Conservation (phyloP, 306 rosid species). For the Gleditsia sinensis region DNA sequence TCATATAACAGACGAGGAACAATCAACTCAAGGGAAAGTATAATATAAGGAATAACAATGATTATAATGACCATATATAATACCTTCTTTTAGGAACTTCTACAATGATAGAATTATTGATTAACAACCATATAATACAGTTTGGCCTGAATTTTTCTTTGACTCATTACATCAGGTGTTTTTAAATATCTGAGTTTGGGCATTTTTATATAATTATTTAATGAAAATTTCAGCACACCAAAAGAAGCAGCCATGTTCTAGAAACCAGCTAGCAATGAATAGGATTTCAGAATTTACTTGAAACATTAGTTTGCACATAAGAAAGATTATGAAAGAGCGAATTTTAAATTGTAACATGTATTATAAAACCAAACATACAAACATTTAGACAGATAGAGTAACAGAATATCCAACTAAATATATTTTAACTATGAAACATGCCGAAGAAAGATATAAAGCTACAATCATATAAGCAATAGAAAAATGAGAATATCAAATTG, state of each 20-base stretch:
- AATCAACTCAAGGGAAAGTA: background rate
- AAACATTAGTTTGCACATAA: no score
- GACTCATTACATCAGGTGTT: background rate
- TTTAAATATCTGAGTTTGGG: background rate
- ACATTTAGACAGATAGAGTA: no score
- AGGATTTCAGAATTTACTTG: no score
- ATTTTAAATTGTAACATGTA: no score
- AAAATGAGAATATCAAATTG: no score
- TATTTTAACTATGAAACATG: background rate
- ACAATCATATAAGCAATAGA: background rate
- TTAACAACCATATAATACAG: background rate
- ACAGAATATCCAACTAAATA: background rate
- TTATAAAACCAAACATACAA: no score
- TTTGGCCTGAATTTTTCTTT: background rate
- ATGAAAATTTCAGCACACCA: background rate
- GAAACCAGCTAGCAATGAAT: no score
- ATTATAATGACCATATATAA: background rate
- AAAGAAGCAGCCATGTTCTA: background rate
- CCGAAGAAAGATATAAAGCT: background rate
- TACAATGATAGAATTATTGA: background rate
- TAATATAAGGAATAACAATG: background rate
- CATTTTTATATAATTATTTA: background rate
- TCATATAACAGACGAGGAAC: background rate
- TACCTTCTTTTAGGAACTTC: background rate
- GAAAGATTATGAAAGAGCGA: no score